Conservation (phyloP, 768 basidiomycete species). For the Boletus rubroflammeus region DNA sequence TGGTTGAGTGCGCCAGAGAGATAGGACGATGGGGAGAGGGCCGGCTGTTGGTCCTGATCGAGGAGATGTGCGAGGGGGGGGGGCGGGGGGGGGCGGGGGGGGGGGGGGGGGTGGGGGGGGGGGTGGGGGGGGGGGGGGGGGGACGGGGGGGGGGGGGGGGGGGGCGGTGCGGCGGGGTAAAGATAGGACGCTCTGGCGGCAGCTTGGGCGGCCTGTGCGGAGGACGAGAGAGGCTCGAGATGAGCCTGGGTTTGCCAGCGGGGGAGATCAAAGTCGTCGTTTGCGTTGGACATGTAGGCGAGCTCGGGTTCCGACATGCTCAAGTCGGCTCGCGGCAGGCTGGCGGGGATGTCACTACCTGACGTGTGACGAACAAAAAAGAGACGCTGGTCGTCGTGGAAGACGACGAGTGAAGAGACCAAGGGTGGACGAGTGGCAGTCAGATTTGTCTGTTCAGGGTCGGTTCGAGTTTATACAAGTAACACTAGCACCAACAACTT, state of each 20-base stretch:
- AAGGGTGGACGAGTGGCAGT: background rate
- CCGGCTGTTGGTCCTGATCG: conserved; percentile 55
- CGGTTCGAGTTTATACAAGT: conserved; percentile 16
- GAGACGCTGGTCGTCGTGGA: conserved; percentile 13
- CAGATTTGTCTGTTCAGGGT: conserved; percentile 27
- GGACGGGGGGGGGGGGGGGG: conserved; percentile 49
- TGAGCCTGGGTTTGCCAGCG: conserved; percentile 50
- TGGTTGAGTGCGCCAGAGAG: conserved; percentile 48
- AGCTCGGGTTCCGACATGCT: conserved; percentile 74
- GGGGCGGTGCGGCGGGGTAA: conserved; percentile 36
- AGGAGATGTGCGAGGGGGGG: conserved; percentile 65
- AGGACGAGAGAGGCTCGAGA: conserved; percentile 49
- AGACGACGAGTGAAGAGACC: conserved; percentile 10
- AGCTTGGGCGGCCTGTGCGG: conserved; percentile 56
- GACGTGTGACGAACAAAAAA: background rate
- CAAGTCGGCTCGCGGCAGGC: background rate
- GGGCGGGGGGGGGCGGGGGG: conserved; percentile 44
- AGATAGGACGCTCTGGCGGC: conserved; percentile 51
- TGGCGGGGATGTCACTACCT: background rate
- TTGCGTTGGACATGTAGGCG: conserved; percentile 68
- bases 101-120: conserved; percentile 49
- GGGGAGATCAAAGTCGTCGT: conserved; percentile 77
- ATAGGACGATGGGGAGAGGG: conserved; percentile 45
- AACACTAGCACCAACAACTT: background rate
- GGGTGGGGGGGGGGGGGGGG: conserved; percentile 42